Percentiles rank a stretch among this genome's conserved stretches.
These are phyloP conservation scores for Xylaria sp. DNA, from an alignment of 2,329 filamentous ascomycete species.

Conservation along the genomic window DNA sequence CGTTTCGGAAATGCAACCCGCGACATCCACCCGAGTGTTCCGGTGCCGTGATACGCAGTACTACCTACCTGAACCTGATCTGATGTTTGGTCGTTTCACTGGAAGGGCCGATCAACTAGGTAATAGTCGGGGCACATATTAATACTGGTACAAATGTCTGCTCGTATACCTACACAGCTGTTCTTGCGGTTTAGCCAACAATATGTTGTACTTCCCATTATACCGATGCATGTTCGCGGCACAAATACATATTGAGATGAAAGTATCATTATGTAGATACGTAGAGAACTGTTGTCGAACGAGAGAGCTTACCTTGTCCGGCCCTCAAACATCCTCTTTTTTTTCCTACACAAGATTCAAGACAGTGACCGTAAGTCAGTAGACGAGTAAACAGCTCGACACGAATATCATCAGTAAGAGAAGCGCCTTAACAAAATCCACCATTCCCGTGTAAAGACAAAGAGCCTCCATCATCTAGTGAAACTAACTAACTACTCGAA, in stretches of 20 bases:
- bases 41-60: not conserved
- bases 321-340: not conserved
- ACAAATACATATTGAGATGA: not conserved
- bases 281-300: not conserved
- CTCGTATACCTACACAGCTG: not conserved
- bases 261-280: not conserved
- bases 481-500: conserved; percentile 1
- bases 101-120: not conserved
- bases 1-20: not conserved
- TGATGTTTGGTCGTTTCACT: not conserved
- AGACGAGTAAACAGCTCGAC: not conserved
- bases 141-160: not conserved
- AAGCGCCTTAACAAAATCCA: not conserved
- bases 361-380: conserved; percentile 2
- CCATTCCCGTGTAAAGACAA: not conserved
- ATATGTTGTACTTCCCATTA: not conserved
- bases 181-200: not conserved
- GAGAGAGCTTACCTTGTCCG: not conserved
- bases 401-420: not conserved
- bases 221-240: not conserved
- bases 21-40: conserved; percentile 1
- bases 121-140: not conserved
- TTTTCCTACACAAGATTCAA: not conserved
- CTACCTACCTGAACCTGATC: not conserved
- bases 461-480: not conserved